Evolutionary conservation across 331 rosid species (phyloP).

Genomic region (Saraca asoca): DNA sequence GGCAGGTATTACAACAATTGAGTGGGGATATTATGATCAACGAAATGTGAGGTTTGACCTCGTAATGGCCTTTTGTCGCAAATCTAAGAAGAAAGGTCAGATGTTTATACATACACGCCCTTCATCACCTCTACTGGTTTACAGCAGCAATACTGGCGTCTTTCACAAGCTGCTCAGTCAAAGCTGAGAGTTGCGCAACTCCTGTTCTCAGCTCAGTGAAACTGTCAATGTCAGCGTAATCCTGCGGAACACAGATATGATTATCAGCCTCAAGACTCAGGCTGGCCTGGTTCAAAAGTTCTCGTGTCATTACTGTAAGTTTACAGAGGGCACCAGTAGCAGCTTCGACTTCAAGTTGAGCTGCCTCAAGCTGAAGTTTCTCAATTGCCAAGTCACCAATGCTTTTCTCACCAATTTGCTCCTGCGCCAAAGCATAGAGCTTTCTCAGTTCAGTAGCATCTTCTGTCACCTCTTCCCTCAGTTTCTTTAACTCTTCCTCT

Average conservation of each 20-base stretch:
- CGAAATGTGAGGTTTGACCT: too few relatives aligned
- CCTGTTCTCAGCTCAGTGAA: constrained; percentile 51
- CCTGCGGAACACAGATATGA: constrained; percentile 26
- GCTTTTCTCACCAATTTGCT: constrained; percentile 53
- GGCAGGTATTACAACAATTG: too few relatives aligned
- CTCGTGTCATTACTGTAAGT: constrained; percentile 63
- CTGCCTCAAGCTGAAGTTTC: constrained; percentile 84
- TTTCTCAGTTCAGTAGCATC: constrained; percentile 60
- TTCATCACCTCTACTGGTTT: constrained; percentile 36
- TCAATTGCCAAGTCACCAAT: constrained; percentile 70
- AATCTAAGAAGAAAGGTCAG: not conserved
- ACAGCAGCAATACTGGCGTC: constrained; percentile 61
- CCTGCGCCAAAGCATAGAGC: constrained; percentile 64
- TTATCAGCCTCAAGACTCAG: constrained; percentile 47
- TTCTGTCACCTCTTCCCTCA: constrained; percentile 51
- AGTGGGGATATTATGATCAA: too few relatives aligned
- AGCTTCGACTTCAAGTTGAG: constrained; percentile 77
- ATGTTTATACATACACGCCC: constrained; percentile 24
- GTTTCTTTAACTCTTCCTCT: constrained; percentile 58
- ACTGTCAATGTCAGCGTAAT: constrained; percentile 29
- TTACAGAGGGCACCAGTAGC: constrained; percentile 73
- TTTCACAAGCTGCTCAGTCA: constrained; percentile 71
- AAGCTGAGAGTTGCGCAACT: constrained; percentile 64
- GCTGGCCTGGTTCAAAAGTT: constrained; percentile 56
- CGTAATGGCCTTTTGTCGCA: too few relatives aligned